Percentiles rank a stretch among this genome's conserved stretches.
These are phyloP conservation scores for Botrytis fabae DNA, from an alignment of 2,329 filamentous ascomycete genomes.

Conservation along the genomic window DNA sequence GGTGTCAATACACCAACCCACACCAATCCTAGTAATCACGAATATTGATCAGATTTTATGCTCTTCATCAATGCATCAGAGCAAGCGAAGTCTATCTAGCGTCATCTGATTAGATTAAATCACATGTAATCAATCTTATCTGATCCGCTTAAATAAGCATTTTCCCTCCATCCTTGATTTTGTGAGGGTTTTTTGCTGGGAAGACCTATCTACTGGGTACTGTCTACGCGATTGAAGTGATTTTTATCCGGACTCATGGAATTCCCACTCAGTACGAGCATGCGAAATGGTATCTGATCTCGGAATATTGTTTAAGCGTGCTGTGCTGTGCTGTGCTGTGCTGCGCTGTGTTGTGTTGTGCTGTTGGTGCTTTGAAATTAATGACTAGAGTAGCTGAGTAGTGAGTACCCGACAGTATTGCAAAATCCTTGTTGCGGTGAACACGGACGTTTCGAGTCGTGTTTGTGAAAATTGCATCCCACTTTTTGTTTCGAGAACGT, in stretches of 20 bases:
- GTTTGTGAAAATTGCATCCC: constrained; percentile 3
- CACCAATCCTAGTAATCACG: not conserved
- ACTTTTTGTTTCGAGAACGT: constrained; percentile 9
- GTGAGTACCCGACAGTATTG: not conserved
- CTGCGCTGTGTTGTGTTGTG: not conserved
- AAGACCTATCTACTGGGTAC: not conserved
- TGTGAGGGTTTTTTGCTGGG: not conserved
- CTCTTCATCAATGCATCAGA: not conserved
- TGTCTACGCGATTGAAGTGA: not conserved
- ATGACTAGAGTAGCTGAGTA: not conserved
- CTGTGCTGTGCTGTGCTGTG: not conserved
- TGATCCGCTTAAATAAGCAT: constrained; percentile 11
- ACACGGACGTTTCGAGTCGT: constrained; percentile 5
- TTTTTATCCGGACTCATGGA: not conserved
- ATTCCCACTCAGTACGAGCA: not conserved
- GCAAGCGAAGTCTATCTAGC: constrained; percentile 10
- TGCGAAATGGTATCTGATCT: not conserved
- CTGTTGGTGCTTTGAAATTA: not conserved
- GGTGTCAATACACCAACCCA: not conserved
- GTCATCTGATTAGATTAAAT: constrained; percentile 20
- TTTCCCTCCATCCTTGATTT: constrained; percentile 5
- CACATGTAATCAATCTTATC: constrained; percentile 15
- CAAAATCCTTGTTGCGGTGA: not conserved
- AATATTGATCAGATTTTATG: not conserved
- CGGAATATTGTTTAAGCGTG: not conserved